Percentiles rank a stretch among this genome's conserved stretches.
phyloP scores from a whole-genome alignment of 2,329 filamentous ascomycete genomes.

The Grosmannia penicillata region DNA sequence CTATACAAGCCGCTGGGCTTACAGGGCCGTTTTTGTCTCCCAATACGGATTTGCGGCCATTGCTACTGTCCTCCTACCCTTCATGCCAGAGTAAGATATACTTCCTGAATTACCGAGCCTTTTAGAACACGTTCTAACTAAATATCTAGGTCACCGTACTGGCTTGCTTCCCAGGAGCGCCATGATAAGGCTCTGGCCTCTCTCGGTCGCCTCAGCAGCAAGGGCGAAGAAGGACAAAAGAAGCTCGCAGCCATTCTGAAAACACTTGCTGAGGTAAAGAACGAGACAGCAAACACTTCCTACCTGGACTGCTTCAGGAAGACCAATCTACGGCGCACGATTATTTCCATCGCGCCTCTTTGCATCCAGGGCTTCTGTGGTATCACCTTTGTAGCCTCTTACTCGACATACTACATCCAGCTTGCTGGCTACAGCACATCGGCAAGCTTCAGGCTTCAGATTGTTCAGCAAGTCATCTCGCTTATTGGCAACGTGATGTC shows the following conservation, averaged over 20 bases:
- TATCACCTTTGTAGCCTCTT: conserved; percentile 21
- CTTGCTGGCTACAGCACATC: conserved; percentile 23
- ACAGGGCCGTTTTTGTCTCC: conserved; percentile 13
- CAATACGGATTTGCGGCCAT: conserved; percentile 15
- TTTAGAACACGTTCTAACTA: no score
- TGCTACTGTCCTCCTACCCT: conserved; percentile 10
- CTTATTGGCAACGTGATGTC: conserved; percentile 25
- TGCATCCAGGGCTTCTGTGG: conserved; percentile 14
- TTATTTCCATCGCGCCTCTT: conserved; percentile 27
- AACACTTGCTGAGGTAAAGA: conserved; percentile 33
- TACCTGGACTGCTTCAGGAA: conserved; percentile 36
- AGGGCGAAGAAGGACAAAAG: conserved; percentile 4
- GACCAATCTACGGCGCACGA: conserved; percentile 33
- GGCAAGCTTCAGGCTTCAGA: conserved; percentile 14
- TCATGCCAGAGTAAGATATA: conserved; percentile 9
- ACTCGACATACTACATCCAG: conserved; percentile 28
- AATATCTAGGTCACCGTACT: conserved; percentile 10
- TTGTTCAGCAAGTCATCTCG: conserved; percentile 23
- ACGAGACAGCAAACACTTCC: conserved; percentile 30
- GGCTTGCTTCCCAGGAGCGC: conserved; percentile 22
- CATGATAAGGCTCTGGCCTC: conserved; percentile 23
- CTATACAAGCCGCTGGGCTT: conserved; percentile 7
- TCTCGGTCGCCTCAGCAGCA: conserved; percentile 22
- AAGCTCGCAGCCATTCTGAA: conserved; percentile 17
- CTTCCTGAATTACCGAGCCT: no score